Conservation (phyloP, 768 basidiomycete species). For the Lepiota venenata region DNA sequence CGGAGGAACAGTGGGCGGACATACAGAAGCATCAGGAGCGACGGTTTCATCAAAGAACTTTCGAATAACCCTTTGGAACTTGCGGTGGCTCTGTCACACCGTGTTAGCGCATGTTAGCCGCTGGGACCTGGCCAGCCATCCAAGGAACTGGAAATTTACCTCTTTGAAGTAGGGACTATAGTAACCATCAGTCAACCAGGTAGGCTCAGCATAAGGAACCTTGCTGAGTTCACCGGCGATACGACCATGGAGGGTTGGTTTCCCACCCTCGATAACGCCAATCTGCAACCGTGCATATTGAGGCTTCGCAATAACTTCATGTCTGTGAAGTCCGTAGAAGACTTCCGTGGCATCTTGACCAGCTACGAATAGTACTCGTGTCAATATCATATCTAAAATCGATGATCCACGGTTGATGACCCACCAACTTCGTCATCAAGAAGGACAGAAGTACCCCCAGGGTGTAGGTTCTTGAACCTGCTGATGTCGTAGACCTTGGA, state of each 20-base stretch:
- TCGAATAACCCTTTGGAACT: constrained; percentile 61
- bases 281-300: constrained; percentile 77
- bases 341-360: constrained; percentile 88
- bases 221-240: constrained; percentile 64
- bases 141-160: constrained; percentile 38
- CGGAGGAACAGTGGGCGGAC: constrained; percentile 8
- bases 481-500: constrained; percentile 82
- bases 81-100: constrained; percentile 50
- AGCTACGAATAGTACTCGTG: constrained; percentile 41
- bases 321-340: constrained; percentile 89
- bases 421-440: constrained; percentile 71
- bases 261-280: constrained; percentile 69
- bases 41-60: constrained; percentile 74
- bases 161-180: constrained; percentile 77
- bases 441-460: constrained; percentile 80
- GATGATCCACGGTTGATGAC: constrained; percentile 20
- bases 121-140: constrained; percentile 7
- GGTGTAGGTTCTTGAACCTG: constrained; percentile 81
- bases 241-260: constrained; percentile 52
- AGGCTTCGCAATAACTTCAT: constrained; percentile 79
- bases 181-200: constrained; percentile 68
- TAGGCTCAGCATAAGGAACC: constrained; percentile 91
- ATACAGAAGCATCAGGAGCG: constrained; percentile 47
- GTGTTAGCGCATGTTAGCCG: constrained; percentile 1
- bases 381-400: neutral